Evolutionary conservation across 2,329 filamentous ascomycete genomes (phyloP), one percentile per base, ranked within the genome.

Genomic region (Chaetomium sp.): DNA sequence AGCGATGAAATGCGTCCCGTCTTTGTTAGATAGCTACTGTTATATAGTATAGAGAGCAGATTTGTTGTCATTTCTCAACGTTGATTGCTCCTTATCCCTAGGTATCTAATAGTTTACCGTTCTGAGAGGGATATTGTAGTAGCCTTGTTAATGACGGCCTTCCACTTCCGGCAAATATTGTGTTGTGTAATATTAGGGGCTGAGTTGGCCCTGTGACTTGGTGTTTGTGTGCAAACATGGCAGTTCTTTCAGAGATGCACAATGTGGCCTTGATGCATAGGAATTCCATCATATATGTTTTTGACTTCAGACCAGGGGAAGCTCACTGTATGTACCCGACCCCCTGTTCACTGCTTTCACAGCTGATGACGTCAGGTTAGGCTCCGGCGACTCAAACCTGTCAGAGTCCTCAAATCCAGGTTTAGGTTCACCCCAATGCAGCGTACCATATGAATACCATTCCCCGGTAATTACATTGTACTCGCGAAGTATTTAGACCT

Each of bases 301-400:
- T n/a, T n/a, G n/a, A 42, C 38, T n/a, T 42, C 16, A 42, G 38
- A 42, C 19, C 38, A 42, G 38, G 38, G 38, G 38, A 42, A 42
- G 19, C 16, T 42, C 35, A 16, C 35, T 38, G n/a, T n/a, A n/a
- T 38, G 12, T 38, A 12, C 35, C 19, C 38, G 33, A 12, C 33
- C 33, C 33, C 33, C 33, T 35, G 33, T 35, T n/a, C 19, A 1
- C 35, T 38, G 16, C 38, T 42, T 42, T 42, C 38, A 12, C 33
- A 42, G 38, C 38, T 16, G 23, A 16, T 60, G 58, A 60, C 58
- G 58, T 60, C 58, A 60, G 9, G 10, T n/a, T 13, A 38, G 33
- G 10, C 38, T 29, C 3, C 27, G 27, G 27, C 27, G 27, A 3
- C 27, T 6, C 27, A 29, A 29, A 29, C 3, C 27, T 29, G 3